Percentiles rank a stretch among this genome's conserved stretches.
phyloP scores from a whole-genome alignment of 257 asterid species.

The Solanum sejunctum region DNA sequence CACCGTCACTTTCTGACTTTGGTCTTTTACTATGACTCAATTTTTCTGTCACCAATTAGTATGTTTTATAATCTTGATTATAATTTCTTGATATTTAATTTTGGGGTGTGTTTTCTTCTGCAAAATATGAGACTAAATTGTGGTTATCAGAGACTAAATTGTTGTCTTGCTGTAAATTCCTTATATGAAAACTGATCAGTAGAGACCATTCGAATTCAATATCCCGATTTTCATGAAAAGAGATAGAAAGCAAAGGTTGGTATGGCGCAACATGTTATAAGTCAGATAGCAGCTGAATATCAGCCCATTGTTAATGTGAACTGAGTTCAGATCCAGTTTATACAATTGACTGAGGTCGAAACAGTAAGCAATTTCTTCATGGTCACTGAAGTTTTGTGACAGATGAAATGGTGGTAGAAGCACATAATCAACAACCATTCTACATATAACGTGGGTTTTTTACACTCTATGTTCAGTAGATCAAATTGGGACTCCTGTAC shows the following conservation, averaged over 20 bases:
- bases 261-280: neutral
- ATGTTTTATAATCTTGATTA: neutral
- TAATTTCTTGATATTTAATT: neutral
- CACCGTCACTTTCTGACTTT: neutral
- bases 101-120: too few species aligned
- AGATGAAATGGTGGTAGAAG: neutral
- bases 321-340: neutral
- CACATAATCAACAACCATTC: neutral
- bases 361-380: neutral
- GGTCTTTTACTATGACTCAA: neutral
- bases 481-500: neutral
- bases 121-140: neutral
- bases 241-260: neutral
- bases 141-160: neutral
- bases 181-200: neutral
- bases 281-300: neutral
- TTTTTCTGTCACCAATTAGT: neutral
- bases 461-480: slow-evolving; percentile 1
- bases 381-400: neutral
- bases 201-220: neutral
- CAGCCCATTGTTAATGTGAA: neutral
- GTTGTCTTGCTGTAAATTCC: neutral
- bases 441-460: neutral
- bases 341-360: neutral
- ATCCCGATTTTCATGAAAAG: neutral